Evolutionary conservation across 164 flowering plant genomes (phyloP).

Genomic region (Liquidambar formosana): DNA sequence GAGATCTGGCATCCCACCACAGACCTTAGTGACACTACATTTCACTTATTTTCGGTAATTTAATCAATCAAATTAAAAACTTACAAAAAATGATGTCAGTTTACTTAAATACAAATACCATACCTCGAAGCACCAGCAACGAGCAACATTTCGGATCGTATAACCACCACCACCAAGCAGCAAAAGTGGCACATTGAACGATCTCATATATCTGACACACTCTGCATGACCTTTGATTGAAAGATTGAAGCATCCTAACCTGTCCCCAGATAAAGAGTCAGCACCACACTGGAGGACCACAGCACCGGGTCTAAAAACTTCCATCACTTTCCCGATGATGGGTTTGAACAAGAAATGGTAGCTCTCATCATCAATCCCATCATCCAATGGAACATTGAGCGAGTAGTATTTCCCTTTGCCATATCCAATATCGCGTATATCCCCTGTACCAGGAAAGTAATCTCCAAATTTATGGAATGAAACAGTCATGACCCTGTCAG

Average conservation of each 20-base stretch:
- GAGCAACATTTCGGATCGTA: too few relatives aligned
- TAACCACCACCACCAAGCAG: too few relatives aligned
- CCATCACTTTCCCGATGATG: slow-evolving; percentile 21
- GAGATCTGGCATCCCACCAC: too few relatives aligned
- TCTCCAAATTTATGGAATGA: slow-evolving; percentile 57
- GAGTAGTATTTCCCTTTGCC: slow-evolving; percentile 43
- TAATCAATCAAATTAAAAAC: too few relatives aligned
- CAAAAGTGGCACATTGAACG: too few relatives aligned
- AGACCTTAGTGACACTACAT: too few relatives aligned
- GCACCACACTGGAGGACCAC: slow-evolving; percentile 3
- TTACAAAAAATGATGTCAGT: too few relatives aligned
- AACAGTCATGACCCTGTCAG: slow-evolving; percentile 50
- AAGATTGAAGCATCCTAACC: slow-evolving; percentile 2
- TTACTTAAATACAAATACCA: too few relatives aligned
- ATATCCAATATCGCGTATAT: slow-evolving; percentile 43
- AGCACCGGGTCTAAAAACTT: slow-evolving; percentile 5
- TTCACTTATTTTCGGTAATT: too few relatives aligned
- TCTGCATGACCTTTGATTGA: background rate
- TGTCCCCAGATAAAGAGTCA: slow-evolving; percentile 1
- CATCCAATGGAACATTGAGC: slow-evolving; percentile 48
- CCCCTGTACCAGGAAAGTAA: slow-evolving; percentile 56
- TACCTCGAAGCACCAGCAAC: too few relatives aligned
- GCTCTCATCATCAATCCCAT: slow-evolving; percentile 47
- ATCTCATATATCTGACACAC: too few relatives aligned
- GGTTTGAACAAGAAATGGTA: slow-evolving; percentile 37